Evolutionary conservation across 2,329 filamentous ascomycete genomes (phyloP).

Genomic region (Rutstroemia sp.): DNA sequence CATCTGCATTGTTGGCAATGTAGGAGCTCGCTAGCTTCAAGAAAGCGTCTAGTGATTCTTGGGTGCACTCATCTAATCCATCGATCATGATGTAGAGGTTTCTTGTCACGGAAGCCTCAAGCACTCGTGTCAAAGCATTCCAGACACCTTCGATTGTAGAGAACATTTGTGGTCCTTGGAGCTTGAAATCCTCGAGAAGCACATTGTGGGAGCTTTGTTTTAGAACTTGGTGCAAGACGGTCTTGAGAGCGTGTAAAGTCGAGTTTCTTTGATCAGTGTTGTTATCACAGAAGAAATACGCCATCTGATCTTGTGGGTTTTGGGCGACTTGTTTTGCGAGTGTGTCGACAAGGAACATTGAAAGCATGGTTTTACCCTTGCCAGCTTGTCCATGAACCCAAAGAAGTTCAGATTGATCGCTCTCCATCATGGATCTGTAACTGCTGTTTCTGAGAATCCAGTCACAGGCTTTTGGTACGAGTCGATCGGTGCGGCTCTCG

Average conservation of each 20-base stretch:
- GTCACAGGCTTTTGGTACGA: slow-evolving; percentile 5
- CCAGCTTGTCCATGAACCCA: slow-evolving; percentile 9
- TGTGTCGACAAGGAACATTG: slow-evolving; percentile 5
- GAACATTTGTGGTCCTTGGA: slow-evolving; percentile 6
- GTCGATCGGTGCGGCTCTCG: slow-evolving; percentile 7
- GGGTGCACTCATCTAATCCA: slow-evolving; percentile 9
- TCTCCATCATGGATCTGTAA: slow-evolving; percentile 6
- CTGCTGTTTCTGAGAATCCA: slow-evolving; percentile 6
- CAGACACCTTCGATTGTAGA: slow-evolving; percentile 7
- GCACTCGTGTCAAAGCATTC: slow-evolving; percentile 2
- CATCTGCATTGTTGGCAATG: slow-evolving; percentile 1
- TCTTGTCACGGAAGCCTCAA: slow-evolving; percentile 4
- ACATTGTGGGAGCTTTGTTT: slow-evolving; percentile 5
- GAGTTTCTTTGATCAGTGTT: slow-evolving; percentile 5
- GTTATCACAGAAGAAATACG: slow-evolving; percentile 9
- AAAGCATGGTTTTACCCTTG: slow-evolving; percentile 11
- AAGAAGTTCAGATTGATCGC: slow-evolving; percentile 6
- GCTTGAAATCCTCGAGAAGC: slow-evolving; percentile 5
- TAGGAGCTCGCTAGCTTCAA: slow-evolving; percentile 4
- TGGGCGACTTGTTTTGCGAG: slow-evolving; percentile 7
- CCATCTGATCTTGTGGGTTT: slow-evolving; percentile 3
- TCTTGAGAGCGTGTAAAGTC: slow-evolving; percentile 8
- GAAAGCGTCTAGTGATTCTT: slow-evolving; percentile 5
- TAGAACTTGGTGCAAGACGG: slow-evolving; percentile 4
- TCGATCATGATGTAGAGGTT: slow-evolving; percentile 10